Evolutionary conservation across 2,329 filamentous ascomycete genomes (phyloP).

Genomic region (Sphaerulina populicola): DNA sequence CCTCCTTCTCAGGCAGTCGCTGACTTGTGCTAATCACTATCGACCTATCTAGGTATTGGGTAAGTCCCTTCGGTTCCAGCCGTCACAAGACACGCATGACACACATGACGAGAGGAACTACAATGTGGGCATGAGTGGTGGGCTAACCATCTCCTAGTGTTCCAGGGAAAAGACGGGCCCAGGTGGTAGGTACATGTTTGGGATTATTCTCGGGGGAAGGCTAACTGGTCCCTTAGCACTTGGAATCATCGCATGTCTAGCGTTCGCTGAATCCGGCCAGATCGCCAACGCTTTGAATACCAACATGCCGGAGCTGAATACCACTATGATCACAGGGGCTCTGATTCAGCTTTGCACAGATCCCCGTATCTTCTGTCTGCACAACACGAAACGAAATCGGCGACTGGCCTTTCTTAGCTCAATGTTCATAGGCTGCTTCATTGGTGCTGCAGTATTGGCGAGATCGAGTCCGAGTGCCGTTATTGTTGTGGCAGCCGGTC

Average conservation of each 20-base stretch:
- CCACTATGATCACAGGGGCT: conserved; percentile 29
- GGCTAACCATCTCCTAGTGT: conserved; percentile 2
- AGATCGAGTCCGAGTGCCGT: conserved; percentile 16
- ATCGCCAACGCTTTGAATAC: conserved; percentile 24
- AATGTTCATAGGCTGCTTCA: conserved; percentile 24
- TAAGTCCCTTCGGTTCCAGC: too few relatives aligned
- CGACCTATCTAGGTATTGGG: too few relatives aligned
- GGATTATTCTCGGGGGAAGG: neutral
- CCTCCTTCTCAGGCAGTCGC: too few relatives aligned
- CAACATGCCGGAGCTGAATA: conserved; percentile 27
- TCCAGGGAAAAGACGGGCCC: neutral
- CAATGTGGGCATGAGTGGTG: neutral
- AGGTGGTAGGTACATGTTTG: neutral
- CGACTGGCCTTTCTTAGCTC: conserved; percentile 20
- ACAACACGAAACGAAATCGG: conserved; percentile 23
- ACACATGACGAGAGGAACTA: too few relatives aligned
- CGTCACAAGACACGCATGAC: too few relatives aligned
- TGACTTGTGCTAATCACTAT: too few relatives aligned
- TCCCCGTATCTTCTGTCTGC: conserved; percentile 17
- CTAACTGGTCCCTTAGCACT: conserved; percentile 15
- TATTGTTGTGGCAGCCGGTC: conserved; percentile 19
- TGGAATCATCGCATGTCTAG: conserved; percentile 20
- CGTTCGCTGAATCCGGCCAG: conserved; percentile 22
- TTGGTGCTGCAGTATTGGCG: conserved; percentile 20
- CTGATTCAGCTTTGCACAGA: conserved; percentile 25